Percentiles rank a stretch among this genome's conserved stretches.
Evolutionary conservation across 805 yeast species (phyloP).

Genomic region (Starmerella ratchasimensis): DNA sequence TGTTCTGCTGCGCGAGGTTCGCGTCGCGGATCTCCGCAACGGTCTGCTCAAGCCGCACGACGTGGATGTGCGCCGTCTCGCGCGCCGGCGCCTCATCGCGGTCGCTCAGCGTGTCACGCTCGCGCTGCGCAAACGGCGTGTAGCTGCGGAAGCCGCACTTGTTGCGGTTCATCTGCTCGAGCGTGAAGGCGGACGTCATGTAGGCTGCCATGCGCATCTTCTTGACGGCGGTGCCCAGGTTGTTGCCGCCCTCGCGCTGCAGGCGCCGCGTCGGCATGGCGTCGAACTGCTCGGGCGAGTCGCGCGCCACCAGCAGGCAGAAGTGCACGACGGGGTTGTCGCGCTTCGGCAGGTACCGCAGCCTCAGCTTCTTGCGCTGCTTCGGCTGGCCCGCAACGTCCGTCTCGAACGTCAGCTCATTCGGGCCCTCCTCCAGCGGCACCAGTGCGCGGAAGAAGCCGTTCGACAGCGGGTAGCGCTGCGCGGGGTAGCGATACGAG

Average conservation of each 20-base stretch:
- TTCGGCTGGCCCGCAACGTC: slow-evolving; percentile 14
- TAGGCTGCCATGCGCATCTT: slow-evolving; percentile 73
- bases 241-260: slow-evolving; percentile 40
- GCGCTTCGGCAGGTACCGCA: slow-evolving; percentile 42
- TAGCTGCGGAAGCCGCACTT: slow-evolving; percentile 72
- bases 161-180: slow-evolving; percentile 69
- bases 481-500: slow-evolving; percentile 45
- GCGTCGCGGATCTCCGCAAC: slow-evolving; percentile 61
- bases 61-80: slow-evolving; percentile 62
- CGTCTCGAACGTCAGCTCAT: slow-evolving; percentile 38
- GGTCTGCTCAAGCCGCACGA: slow-evolving; percentile 52
- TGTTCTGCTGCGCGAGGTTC: slow-evolving; percentile 76
- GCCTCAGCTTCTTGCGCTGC: slow-evolving; percentile 22
- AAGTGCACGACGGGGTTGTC: slow-evolving; percentile 70
- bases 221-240: slow-evolving; percentile 51
- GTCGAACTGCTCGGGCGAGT: slow-evolving; percentile 59
- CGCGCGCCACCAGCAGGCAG: slow-evolving; percentile 61
- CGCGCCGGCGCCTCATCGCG: slow-evolving; percentile 35
- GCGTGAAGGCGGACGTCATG: slow-evolving; percentile 81
- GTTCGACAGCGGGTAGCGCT: slow-evolving; percentile 51
- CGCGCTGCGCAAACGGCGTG: slow-evolving; percentile 54
- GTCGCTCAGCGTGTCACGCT: slow-evolving; percentile 38
- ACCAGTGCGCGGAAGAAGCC: slow-evolving; percentile 64
- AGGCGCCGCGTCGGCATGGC: slow-evolving; percentile 38
- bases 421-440: slow-evolving; percentile 57